Evolutionary conservation across 2,329 filamentous ascomycete genomes (phyloP), one percentile per base, ranked within the genome.

Genomic region (Talaromyces islandicus): DNA sequence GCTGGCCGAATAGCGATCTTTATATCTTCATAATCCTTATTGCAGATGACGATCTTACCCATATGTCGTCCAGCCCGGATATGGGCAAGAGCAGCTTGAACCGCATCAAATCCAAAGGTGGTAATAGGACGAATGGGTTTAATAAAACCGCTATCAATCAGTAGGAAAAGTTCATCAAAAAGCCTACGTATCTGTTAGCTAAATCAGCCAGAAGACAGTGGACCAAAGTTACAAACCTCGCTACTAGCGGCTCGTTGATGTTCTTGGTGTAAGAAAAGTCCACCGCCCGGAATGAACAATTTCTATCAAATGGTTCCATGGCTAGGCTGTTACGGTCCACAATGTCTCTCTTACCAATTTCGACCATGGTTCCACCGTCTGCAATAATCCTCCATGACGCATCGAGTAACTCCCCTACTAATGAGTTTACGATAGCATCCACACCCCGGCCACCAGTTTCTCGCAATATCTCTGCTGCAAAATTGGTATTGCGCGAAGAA

Each of bases 291-390:
- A 81, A 81, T 1, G 71, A 74, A 17, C 75, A 70, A 50, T 74
- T 80, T 3, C 72, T 67, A 3, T 73, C 66, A 48, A 85, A 83
- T 0, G 72, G 69, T 1, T 72, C 64, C 78, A 84, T 80, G 1
- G 75, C 73, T 4, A 84, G 69, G 5, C 70, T 65, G 1, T 72
- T 75, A 19, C 75, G 71, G 0, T 73, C 72, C 0, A 62, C 63
- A 35, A 71, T 69, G 60, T 71, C 69, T 2, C 62, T 61, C 56
- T 71, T 71, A 3, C 72, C 72, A 55, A 76, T 68, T 52, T 72
- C 70, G 29, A 72, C 68, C 41, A 72, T 71, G 1, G 67, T 61
- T 10, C 70, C 70, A 32, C 71, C 70, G 0, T 67, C 66, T 4
- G 68, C 69, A 27, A 70, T 60, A 21, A 66, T 66, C 12, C 66